Conservation (phyloP, 208 protist species). For the Acanthamoeba lenticulata region DNA sequence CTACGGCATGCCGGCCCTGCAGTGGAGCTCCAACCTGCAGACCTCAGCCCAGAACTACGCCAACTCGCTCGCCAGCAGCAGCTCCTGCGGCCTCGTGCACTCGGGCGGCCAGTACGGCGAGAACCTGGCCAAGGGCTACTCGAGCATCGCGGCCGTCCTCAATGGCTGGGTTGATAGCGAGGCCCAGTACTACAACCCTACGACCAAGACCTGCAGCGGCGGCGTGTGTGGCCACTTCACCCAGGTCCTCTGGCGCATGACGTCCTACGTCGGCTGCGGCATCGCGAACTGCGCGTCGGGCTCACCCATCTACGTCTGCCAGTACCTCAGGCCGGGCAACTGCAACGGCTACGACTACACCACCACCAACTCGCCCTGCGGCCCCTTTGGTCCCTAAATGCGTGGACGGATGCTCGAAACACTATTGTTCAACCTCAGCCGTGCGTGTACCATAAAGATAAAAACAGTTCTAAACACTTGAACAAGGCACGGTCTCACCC, state of each 20-base stretch:
- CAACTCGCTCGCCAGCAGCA: neutral
- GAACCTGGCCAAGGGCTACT: slow-evolving; percentile 1
- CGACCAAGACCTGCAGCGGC: neutral
- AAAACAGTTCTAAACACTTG: too few species aligned
- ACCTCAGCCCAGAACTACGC: neutral
- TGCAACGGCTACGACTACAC: slow-evolving; percentile 44
- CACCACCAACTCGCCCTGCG: neutral
- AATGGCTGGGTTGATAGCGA: neutral
- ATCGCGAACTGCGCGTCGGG: neutral
- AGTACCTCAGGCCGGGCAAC: slow-evolving; percentile 25
- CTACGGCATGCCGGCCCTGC: neutral
- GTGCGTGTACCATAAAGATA: too few species aligned
- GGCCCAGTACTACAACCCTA: slow-evolving; percentile 20
- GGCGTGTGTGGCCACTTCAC: slow-evolving; percentile 65
- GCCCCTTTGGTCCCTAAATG: neutral
- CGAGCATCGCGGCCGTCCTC: neutral
- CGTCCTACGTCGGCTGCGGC: slow-evolving; percentile 56
- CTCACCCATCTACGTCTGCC: neutral
- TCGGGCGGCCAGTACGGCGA: neutral
- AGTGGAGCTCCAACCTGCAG: neutral
- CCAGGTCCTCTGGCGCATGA: slow-evolving; percentile 51
- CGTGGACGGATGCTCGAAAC: too few species aligned
- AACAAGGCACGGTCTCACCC: neutral
- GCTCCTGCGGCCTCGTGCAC: neutral
- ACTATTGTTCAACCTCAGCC: too few species aligned